phyloP scores from a whole-genome alignment of 228 moss, liverwort and hornwort genomes.

The Sphagnum magellanicum region DNA sequence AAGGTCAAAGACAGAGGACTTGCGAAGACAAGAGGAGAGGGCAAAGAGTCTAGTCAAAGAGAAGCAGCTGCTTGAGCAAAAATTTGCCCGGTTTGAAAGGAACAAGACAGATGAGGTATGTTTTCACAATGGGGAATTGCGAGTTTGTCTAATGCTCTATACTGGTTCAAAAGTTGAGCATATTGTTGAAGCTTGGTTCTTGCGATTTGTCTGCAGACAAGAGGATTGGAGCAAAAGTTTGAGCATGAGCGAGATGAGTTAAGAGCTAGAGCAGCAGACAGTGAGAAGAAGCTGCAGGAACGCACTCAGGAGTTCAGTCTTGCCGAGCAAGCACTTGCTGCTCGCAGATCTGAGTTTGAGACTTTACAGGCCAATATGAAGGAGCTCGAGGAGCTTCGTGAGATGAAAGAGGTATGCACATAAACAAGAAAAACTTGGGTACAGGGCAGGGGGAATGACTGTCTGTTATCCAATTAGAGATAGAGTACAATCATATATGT shows the following conservation, averaged over 20 bases:
- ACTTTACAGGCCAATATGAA: conserved; percentile 45
- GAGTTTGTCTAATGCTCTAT: too few relatives aligned
- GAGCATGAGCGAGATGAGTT: conserved; percentile 56
- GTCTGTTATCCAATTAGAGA: too few relatives aligned
- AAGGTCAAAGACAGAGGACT: conserved; percentile 44
- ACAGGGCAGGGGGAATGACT: too few relatives aligned
- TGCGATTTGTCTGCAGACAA: conserved; percentile 22
- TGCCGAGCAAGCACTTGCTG: conserved; percentile 44
- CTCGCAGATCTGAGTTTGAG: conserved; percentile 48
- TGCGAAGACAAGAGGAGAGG: conserved; percentile 50
- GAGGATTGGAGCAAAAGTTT: conserved; percentile 53
- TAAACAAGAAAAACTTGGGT: too few relatives aligned
- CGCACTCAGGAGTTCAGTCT: conserved; percentile 58
- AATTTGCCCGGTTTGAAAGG: conserved; percentile 53
- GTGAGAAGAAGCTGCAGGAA: conserved; percentile 61
- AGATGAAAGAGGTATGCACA: conserved; percentile 58
- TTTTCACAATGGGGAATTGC: not conserved
- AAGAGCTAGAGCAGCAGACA: conserved; percentile 40
- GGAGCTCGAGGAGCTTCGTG: conserved; percentile 67
- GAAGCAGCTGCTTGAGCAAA: conserved; percentile 61
- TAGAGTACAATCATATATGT: too few relatives aligned
- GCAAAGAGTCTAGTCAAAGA: conserved; percentile 49
- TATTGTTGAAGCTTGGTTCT: not conserved
- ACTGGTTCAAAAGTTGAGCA: too few relatives aligned
- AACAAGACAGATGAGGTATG: conserved; percentile 61